Evolutionary conservation across 2,329 filamentous ascomycete species (phyloP), one percentile per base, ranked within the genome.

Genomic region (Epichloe sylvatica): DNA sequence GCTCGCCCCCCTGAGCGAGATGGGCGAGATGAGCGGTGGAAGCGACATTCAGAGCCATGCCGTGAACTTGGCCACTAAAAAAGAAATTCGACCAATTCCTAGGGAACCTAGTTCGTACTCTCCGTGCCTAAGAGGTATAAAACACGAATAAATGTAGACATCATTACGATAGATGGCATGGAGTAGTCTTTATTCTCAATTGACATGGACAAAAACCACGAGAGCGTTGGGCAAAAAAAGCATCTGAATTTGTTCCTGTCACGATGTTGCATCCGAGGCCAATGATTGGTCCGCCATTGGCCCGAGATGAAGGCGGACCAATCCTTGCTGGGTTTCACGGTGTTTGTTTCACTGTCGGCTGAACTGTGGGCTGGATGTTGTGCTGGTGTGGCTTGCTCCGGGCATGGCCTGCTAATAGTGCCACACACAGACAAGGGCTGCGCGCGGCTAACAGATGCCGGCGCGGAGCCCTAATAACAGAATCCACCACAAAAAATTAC

Each of bases 381-480:
- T 25, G 45, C 21, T 46, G 37, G n/a, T 40, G 37, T 47, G 45
- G 45, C 36, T 40, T 15, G 4, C n/a, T 23, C 12, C n/a, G 30
- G 43, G 43, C 33, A 19, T 12, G 25, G 13, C 9, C 46, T 37
- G 54, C 48, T 56, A 23, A 23, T 23, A 57, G 50, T 35, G 52
- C 17, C 1, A 5, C 36, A 4, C 11, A n/a, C n/a, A 4, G 11
- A 30, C 9, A 5, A n/a, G n/a, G 25, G 21, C 15, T 33, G 25
- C 7, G 23, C 5, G 4, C 25, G 19, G 38, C 41, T 52, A 50
- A 46, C 50, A 52, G 43, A n/a, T 19, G 34, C 9, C 39, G 23
- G 48, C 44, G 48, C 38, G 50, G 56, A 59, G 57, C 57, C 57
- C 57, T 59, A 59, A 59, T 59, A 59, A 58, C 51, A 50, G 4